phyloP scores from a whole-genome alignment of 2,329 filamentous ascomycete genomes.

The Botrytis cinerea region DNA sequence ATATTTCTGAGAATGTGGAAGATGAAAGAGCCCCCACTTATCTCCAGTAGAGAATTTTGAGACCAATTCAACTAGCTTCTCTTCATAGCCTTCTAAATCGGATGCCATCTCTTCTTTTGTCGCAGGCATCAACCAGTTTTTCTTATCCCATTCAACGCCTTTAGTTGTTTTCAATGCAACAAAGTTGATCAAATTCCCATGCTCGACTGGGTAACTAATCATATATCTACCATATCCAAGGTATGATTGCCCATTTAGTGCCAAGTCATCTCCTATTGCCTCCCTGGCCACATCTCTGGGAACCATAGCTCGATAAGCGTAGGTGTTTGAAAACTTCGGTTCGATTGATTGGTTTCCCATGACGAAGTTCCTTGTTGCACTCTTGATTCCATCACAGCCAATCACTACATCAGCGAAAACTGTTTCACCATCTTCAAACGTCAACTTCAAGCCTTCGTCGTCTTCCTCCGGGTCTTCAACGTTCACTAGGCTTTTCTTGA shows the following conservation, averaged over 20 bases:
- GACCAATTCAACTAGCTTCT: conserved; percentile 17
- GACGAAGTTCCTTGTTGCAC: conserved; percentile 53
- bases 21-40: conserved; percentile 50
- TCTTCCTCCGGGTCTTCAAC: background rate
- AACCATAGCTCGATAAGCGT: conserved; percentile 63
- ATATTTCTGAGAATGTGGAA: conserved; percentile 44
- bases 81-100: conserved; percentile 48
- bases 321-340: conserved; percentile 54
- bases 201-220: conserved; percentile 27
- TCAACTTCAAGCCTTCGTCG: background rate
- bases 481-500: conserved; percentile 6
- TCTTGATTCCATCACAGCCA: conserved; percentile 67
- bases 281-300: conserved; percentile 56
- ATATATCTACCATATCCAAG: conserved; percentile 25
- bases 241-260: conserved; percentile 35
- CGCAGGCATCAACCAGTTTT: conserved; percentile 44
- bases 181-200: conserved; percentile 25
- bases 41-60: conserved; percentile 39
- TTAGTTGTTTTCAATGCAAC: conserved; percentile 16
- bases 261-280: conserved; percentile 52
- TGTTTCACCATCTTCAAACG: conserved; percentile 15
- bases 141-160: conserved; percentile 40
- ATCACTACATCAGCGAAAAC: conserved; percentile 51
- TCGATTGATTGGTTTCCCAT: conserved; percentile 46
- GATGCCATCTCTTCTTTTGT: conserved; percentile 45